These are phyloP conservation scores for Saccharomycopsis olivae DNA, from an alignment of 805 yeast species.

Conservation along the genomic window DNA sequence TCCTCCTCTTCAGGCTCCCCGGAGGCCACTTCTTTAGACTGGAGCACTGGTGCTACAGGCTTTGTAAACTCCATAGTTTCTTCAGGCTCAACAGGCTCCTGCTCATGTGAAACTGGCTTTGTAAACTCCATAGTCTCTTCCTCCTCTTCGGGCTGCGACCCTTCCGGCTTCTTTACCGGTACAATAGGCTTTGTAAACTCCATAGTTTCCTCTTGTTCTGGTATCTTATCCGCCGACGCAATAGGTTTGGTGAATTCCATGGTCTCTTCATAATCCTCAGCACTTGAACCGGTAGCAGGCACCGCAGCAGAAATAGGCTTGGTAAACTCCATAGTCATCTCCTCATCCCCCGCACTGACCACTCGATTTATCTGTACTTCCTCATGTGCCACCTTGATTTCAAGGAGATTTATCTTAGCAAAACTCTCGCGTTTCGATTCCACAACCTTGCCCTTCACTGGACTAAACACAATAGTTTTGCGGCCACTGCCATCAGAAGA, in stretches of 20 bases:
- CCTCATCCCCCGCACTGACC: no score
- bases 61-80: slow-evolving; percentile 18
- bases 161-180: slow-evolving; percentile 10
- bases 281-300: not conserved
- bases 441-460: no score
- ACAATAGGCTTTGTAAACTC: slow-evolving; percentile 14
- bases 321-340: slow-evolving; percentile 14
- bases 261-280: slow-evolving; percentile 6
- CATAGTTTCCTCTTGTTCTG: slow-evolving; percentile 14
- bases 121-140: slow-evolving; percentile 18
- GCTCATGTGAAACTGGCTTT: not conserved
- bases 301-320: no score
- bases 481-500: slow-evolving; percentile 11
- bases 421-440: no score
- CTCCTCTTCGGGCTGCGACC: no score
- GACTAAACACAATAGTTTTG: slow-evolving; percentile 3
- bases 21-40: not conserved
- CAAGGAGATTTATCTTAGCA: no score
- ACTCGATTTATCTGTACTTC: no score
- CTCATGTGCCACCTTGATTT: no score
- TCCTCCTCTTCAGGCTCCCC: slow-evolving; percentile 2
- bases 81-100: slow-evolving; percentile 9
- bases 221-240: no score
- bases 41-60: no score
- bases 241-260: slow-evolving; percentile 18